These are phyloP conservation scores for Spergularia azorica DNA, from an alignment of 179 eudicot species.

Conservation along the genomic window DNA sequence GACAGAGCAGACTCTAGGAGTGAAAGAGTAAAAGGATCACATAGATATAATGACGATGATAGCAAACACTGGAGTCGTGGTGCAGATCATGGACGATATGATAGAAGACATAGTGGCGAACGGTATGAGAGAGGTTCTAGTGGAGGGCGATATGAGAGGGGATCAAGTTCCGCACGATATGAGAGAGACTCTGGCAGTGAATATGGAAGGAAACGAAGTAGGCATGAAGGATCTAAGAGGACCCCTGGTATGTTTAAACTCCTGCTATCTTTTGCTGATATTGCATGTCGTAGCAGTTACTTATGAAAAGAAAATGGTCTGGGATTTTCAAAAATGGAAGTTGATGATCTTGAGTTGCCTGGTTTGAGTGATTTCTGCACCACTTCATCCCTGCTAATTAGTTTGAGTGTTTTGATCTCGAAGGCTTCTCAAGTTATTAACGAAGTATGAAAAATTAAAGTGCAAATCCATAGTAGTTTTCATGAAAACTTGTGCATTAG, in stretches of 20 bases:
- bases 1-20: conserved; percentile 43
- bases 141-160: conserved; percentile 49
- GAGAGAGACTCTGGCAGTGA: conserved; percentile 53
- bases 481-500: background rate
- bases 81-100: conserved; percentile 33
- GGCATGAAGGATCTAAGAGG: conserved; percentile 58
- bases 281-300: background rate
- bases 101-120: conserved; percentile 39
- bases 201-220: conserved; percentile 53
- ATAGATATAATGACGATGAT: conserved; percentile 41
- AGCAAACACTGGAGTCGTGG: conserved; percentile 36
- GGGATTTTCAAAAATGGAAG: background rate
- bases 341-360: background rate
- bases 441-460: background rate
- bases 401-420: background rate
- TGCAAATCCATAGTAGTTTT: background rate
- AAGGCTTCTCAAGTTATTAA: background rate
- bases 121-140: conserved; percentile 25
- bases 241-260: conserved; percentile 63
- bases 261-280: background rate
- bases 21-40: conserved; percentile 39
- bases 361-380: background rate
- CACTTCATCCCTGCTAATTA: background rate
- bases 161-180: conserved; percentile 35
- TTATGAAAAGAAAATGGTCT: background rate